Percentiles rank a stretch among this genome's conserved stretches.
Evolutionary conservation across 2,329 filamentous ascomycete genomes (phyloP).

Genomic region (Fusarium incarnatum): DNA sequence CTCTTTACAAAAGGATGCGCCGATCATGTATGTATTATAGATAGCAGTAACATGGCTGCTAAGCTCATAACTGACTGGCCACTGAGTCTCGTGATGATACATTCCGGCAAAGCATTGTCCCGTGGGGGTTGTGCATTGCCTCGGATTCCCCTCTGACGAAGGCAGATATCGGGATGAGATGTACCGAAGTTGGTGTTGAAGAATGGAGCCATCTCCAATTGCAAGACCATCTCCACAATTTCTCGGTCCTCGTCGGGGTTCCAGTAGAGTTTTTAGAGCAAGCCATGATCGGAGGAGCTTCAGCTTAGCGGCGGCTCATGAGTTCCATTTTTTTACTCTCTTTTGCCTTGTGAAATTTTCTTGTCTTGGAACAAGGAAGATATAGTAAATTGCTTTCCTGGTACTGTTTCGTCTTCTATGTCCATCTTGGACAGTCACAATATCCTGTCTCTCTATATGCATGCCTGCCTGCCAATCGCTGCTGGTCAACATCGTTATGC

Average conservation of each 20-base stretch:
- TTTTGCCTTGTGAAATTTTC: not conserved
- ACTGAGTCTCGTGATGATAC: slow-evolving; percentile 35
- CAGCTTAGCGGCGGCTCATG: slow-evolving; percentile 29
- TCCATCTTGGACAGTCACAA: not conserved
- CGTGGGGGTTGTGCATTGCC: slow-evolving; percentile 6
- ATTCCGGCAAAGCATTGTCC: slow-evolving; percentile 22
- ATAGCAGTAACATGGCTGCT: not conserved
- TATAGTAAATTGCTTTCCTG: not conserved
- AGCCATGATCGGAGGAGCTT: slow-evolving; percentile 6
- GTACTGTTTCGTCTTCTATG: not conserved
- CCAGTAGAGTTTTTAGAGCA: slow-evolving; percentile 1
- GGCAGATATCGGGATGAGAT: slow-evolving; percentile 36
- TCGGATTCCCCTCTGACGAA: slow-evolving; percentile 32
- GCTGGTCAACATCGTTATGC: not conserved
- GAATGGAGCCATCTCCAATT: slow-evolving; percentile 35
- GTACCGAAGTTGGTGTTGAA: slow-evolving; percentile 33
- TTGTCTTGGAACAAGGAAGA: not conserved
- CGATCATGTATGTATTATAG: slow-evolving; percentile 23
- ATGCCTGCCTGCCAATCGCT: not conserved
- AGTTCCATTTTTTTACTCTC: slow-evolving; percentile 2
- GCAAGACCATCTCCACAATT: slow-evolving; percentile 30
- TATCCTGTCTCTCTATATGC: not conserved
- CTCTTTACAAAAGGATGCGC: slow-evolving; percentile 38
- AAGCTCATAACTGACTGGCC: slow-evolving; percentile 21
- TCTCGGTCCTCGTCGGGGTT: slow-evolving; percentile 37